Percentiles rank a stretch among this genome's conserved stretches.
Evolutionary conservation across 306 rosid genomes (phyloP).

Genomic region (Gillenia trifoliata): DNA sequence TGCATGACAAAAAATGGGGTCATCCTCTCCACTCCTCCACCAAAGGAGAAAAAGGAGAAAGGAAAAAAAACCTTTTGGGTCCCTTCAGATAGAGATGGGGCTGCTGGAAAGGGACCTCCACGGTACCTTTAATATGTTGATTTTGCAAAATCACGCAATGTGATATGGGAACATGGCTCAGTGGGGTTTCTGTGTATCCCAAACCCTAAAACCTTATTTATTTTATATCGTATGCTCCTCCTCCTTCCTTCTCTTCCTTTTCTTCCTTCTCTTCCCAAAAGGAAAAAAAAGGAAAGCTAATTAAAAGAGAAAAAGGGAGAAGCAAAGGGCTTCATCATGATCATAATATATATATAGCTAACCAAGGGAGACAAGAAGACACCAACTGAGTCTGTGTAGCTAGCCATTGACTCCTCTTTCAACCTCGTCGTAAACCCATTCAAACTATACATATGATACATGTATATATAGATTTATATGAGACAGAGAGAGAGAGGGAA

Average conservation of each 20-base stretch:
- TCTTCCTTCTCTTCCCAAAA: slow-evolving; percentile 17
- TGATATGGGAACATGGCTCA: slow-evolving; percentile 43
- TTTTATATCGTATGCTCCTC: neutral
- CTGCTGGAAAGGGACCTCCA: slow-evolving; percentile 48
- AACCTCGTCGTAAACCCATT: slow-evolving; percentile 43
- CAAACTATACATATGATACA: slow-evolving; percentile 3
- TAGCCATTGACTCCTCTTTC: slow-evolving; percentile 54
- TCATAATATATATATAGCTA: slow-evolving; percentile 30
- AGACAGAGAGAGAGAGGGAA: neutral
- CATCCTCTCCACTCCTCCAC: slow-evolving; percentile 34
- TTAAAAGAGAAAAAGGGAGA: slow-evolving; percentile 16
- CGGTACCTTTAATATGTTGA: slow-evolving; percentile 20
- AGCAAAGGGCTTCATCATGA: slow-evolving; percentile 37
- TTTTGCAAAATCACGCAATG: slow-evolving; percentile 38
- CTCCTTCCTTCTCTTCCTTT: slow-evolving; percentile 1
- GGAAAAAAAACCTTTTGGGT: slow-evolving; percentile 33
- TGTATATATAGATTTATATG: neutral
- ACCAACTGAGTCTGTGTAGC: slow-evolving; percentile 64
- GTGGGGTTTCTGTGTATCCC: slow-evolving; percentile 43
- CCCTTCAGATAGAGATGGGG: slow-evolving; percentile 47
- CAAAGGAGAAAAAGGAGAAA: slow-evolving; percentile 16
- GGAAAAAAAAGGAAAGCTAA: slow-evolving; percentile 16
- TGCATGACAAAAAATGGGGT: slow-evolving; percentile 56
- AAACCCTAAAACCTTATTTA: slow-evolving; percentile 10
- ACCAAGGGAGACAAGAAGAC: slow-evolving; percentile 69